phyloP scores from a whole-genome alignment of 164 flowering plant genomes.

The Magnolia sinica region DNA sequence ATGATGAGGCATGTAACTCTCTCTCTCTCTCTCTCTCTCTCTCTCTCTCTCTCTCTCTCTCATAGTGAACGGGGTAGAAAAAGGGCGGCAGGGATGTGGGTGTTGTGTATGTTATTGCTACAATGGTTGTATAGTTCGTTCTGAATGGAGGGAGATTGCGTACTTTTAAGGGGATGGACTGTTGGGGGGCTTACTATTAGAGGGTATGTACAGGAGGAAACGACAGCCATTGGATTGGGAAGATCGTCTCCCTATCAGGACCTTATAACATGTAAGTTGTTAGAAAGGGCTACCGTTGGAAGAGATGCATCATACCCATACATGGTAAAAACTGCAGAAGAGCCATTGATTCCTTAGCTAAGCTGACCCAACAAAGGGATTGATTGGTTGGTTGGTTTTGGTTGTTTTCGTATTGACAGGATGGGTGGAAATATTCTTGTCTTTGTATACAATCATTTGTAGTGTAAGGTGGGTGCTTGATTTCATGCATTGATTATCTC shows the following conservation, averaged over 20 bases:
- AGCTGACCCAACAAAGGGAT: neutral
- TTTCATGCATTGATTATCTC: conserved; percentile 11
- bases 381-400: too few relatives aligned
- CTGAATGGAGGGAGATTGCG: neutral
- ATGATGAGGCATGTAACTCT: conserved; percentile 80
- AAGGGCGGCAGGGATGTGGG: neutral
- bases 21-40: neutral
- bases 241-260: conserved; percentile 8
- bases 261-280: conserved; percentile 8
- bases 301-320: conserved; percentile 14
- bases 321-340: conserved; percentile 6
- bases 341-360: conserved; percentile 10
- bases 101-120: neutral
- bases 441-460: conserved; percentile 8
- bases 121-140: neutral
- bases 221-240: conserved; percentile 11
- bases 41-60: neutral
- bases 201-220: conserved; percentile 9
- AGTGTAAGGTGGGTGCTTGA: neutral
- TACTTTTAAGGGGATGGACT: neutral
- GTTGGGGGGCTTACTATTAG: conserved; percentile 1
- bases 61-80: neutral
- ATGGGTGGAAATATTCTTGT: conserved; percentile 15
- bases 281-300: conserved; percentile 13
- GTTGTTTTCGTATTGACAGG: neutral